Conservation (phyloP, 371 early-diverging fungal species). For the Umbelopsis sp. region DNA sequence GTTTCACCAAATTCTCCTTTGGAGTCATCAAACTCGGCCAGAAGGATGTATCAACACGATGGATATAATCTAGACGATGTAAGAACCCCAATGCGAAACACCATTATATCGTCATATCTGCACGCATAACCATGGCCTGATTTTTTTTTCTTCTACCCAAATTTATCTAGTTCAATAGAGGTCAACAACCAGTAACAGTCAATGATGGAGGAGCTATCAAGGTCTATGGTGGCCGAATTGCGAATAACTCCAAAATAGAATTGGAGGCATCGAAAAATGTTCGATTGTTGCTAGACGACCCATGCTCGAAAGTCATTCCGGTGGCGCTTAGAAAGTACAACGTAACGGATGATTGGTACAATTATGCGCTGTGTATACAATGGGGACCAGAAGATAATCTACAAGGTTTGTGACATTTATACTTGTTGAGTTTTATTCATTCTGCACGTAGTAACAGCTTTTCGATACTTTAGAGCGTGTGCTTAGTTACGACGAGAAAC, state of each 20-base stretch:
- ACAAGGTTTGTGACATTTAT: constrained; percentile 36
- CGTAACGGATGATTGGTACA: constrained; percentile 84
- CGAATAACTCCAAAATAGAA: constrained; percentile 60
- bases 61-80: constrained; percentile 1
- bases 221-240: constrained; percentile 70
- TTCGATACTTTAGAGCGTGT: constrained; percentile 60
- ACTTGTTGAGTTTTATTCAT: background rate
- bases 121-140: too few relatives aligned
- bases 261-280: constrained; percentile 87
- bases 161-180: constrained; percentile 4
- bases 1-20: background rate
- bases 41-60: background rate
- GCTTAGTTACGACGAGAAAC: constrained; percentile 84
- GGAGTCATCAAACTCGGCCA: background rate
- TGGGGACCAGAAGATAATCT: constrained; percentile 56
- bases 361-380: constrained; percentile 83
- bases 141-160: background rate
- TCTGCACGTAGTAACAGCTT: background rate
- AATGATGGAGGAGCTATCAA: constrained; percentile 76
- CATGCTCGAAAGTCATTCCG: constrained; percentile 84
- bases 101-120: too few relatives aligned
- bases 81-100: background rate
- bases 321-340: constrained; percentile 91
- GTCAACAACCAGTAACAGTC: constrained; percentile 41
- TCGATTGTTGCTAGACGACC: constrained; percentile 79